Evolutionary conservation across 1,139 yeast genomes (phyloP), one percentile per base, ranked within the genome.

Genomic region (Pichia sp.): DNA sequence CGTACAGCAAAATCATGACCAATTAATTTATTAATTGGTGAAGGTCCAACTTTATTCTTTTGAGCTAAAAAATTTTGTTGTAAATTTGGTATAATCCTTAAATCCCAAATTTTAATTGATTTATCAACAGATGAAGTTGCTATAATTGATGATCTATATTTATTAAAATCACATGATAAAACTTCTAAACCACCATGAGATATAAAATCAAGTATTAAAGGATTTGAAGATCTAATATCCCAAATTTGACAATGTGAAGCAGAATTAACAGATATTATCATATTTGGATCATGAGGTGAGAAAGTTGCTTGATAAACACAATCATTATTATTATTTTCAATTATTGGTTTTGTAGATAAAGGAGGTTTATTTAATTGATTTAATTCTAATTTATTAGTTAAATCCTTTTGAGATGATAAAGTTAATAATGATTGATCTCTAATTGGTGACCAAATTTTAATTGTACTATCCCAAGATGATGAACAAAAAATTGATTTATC

Each of bases 51-150:
- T 44, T 62, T 65, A 50, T 66, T 74, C 43, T 68, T 69, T 22
- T 66, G 64, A 18, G 71, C 73, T 55, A 64, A 59, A 17, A 43
- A 43, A 24, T 47, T 48, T 36, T 53, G 55, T 22, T 43, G 51
- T 17, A 53, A 32, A 28, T 46, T 46, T 11, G 60, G 59, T 7
- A 83, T 69, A 81, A 80, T 80, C 43, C 97, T 68, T 41, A 84
- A 62, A 59, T 91, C 98, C 96, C 97, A 89, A 4, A 86, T 68
- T 49, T 88, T 72, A 35, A 88, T 74, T 21, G 80, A 68, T 55
- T 84, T 84, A 60, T 91, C 97, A 11, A 93, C 93, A 9, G 96
- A 95, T 2, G 84, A 93, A 0, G 94, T 77, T 4, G 95, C 95
- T 9, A 91, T 66, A 1, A 85, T 74, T 3, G 81, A 72, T 2